phyloP scores from a whole-genome alignment of 345 rosid genomes.

The Clausena lansium region DNA sequence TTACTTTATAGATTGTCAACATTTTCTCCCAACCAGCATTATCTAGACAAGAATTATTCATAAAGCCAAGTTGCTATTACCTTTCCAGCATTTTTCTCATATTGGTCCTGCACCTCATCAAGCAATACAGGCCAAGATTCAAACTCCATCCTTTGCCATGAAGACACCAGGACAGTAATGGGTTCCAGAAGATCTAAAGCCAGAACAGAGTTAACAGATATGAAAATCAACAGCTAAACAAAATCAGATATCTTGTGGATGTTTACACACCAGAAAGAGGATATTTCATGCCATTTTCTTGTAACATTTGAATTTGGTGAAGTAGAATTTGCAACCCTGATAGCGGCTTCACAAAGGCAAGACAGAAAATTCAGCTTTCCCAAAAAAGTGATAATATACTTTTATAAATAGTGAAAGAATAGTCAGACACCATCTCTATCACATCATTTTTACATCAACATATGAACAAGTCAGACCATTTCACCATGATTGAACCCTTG shows the following conservation, averaged over 20 bases:
- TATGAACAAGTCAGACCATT: background rate
- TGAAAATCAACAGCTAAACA: conserved; percentile 1
- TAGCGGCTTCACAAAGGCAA: conserved; percentile 53
- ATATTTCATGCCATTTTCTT: conserved; percentile 67
- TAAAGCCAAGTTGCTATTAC: conserved; percentile 31
- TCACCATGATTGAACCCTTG: background rate
- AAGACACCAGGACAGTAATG: conserved; percentile 51
- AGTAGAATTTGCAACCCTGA: conserved; percentile 82
- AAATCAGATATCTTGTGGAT: background rate
- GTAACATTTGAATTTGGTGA: conserved; percentile 47
- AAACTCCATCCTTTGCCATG: conserved; percentile 88
- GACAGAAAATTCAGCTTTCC: conserved; percentile 14
- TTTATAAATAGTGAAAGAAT: background rate
- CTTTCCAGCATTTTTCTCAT: conserved; percentile 78
- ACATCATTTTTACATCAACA: background rate
- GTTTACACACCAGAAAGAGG: conserved; percentile 59
- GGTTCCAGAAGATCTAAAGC: conserved; percentile 66
- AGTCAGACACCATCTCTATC: background rate
- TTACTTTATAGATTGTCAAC: background rate
- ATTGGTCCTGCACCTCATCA: conserved; percentile 79
- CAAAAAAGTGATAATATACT: background rate
- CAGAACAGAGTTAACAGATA: conserved; percentile 14
- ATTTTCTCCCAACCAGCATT: background rate
- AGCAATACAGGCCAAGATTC: conserved; percentile 84
- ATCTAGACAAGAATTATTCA: background rate